Base-by-base conservation (phyloP, 805 yeast genomes). In the Saccharomycopsis malanga region DNA sequence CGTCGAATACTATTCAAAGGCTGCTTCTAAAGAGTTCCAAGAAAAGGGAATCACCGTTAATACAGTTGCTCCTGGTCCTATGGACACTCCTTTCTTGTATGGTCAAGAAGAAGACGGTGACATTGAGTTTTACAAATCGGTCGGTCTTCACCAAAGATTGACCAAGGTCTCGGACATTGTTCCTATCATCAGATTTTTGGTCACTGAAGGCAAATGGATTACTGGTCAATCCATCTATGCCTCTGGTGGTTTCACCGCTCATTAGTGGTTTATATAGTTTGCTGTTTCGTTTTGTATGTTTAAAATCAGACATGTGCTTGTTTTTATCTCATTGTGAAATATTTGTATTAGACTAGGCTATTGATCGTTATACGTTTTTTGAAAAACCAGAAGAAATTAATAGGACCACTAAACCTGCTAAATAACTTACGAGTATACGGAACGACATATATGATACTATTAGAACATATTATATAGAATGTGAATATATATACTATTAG, bases 191-290 rank as follows among this genome's bases (percentile, higher is more conserved):
- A 63, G 73, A 53, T 77, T 80, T 60, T 67, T 80, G 60, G 81
- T 70, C 30, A 72, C 80, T 44, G 82, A 78, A 53, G 86, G 86
- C 49, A 70, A 69, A 56, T 81, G 86, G 85, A 73, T 80, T 59
- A 78, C 78, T 41, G 87, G 87, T 44, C 87, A 81, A 63, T 79
- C 83, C 54, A 65, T 80, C 46, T 80, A 68, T 54, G 80, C 81
- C 43, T 70, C 72, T 41, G 83, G 83, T 53, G 85, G 84, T 4
- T 77, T 78, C 62, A 77, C 83, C 50, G 82, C 85, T 42, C 81
- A 74, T 55, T 74, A 59, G 53, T 23, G 27, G 36, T 9, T 6
- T n/a, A n/a, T n/a, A n/a, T n/a, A n/a, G n/a, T n/a, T n/a, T n/a
- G n/a, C n/a, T n/a, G n/a, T n/a, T n/a, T n/a, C n/a, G n/a, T n/a